Evolutionary conservation across 1,284 basidiomycete species (phyloP).

Genomic region (Ganoderma leucocontextum): DNA sequence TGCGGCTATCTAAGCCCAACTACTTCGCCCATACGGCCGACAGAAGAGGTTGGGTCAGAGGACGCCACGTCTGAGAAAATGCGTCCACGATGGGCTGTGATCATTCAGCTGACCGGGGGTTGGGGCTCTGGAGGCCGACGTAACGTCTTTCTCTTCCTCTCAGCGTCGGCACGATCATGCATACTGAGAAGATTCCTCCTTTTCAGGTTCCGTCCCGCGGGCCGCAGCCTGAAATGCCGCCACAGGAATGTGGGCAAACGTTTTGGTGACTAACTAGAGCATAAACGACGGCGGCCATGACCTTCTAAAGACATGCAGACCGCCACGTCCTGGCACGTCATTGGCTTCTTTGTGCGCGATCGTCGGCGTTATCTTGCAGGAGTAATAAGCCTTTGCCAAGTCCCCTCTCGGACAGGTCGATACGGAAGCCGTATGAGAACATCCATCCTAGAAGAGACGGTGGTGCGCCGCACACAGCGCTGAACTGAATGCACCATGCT

Average conservation of each 20-base stretch:
- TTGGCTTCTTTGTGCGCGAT: neutral
- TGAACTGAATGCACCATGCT: neutral
- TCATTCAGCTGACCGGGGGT: conserved; percentile 26
- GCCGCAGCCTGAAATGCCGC: conserved; percentile 2
- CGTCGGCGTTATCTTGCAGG: neutral
- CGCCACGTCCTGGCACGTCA: neutral
- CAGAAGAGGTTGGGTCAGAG: neutral
- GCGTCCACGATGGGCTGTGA: conserved; percentile 15
- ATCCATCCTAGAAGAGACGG: conserved; percentile 24
- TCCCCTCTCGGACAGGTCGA: neutral
- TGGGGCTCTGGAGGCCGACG: conserved; percentile 11
- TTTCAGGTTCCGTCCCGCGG: conserved; percentile 10
- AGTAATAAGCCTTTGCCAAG: neutral
- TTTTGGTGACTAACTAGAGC: neutral
- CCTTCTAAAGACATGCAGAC: neutral
- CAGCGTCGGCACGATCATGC: neutral
- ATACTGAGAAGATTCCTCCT: conserved; percentile 24
- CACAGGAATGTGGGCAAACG: neutral
- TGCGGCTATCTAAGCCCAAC: neutral
- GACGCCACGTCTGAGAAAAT: conserved; percentile 23
- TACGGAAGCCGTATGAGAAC: conserved; percentile 24
- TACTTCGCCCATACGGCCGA: neutral
- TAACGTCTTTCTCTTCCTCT: conserved; percentile 4
- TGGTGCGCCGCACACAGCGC: conserved; percentile 13
- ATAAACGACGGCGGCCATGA: neutral